These are phyloP conservation scores for Strigomonas oncopelti DNA, from an alignment of 208 protist species.

Conservation along the genomic window DNA sequence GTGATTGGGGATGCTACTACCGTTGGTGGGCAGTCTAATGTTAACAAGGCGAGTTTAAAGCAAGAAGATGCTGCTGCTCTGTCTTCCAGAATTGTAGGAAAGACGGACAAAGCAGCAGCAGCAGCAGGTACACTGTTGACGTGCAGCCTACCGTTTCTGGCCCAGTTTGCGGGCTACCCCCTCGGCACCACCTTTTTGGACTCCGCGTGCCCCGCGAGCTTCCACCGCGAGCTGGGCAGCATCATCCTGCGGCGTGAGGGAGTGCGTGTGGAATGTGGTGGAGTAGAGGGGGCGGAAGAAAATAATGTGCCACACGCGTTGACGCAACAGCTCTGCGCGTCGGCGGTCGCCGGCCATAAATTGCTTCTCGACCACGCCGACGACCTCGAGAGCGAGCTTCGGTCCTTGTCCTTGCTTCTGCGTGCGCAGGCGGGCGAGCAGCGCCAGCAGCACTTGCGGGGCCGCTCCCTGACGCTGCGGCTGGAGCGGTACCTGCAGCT, in stretches of 20 bases:
- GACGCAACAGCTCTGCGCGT: background rate
- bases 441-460: background rate
- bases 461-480: conserved; percentile 5
- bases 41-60: no score
- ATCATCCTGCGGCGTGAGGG: background rate
- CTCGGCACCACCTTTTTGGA: background rate
- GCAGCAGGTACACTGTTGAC: background rate
- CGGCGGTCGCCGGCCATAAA: background rate
- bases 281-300: no score
- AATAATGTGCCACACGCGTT: no score
- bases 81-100: background rate
- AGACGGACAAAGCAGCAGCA: background rate
- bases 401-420: background rate
- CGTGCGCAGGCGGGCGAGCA: background rate
- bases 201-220: background rate
- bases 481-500: conserved; percentile 4
- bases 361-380: background rate
- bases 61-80: background rate
- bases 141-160: background rate
- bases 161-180: background rate
- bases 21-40: no score
- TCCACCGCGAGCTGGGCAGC: background rate
- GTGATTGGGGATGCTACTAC: background rate
- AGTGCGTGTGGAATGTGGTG: background rate
- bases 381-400: background rate